Percentiles rank a stretch among this genome's conserved stretches.
Evolutionary conservation across 352 stramenopile genomes (phyloP).

Genomic region (Pythium rhizo-oryzae): DNA sequence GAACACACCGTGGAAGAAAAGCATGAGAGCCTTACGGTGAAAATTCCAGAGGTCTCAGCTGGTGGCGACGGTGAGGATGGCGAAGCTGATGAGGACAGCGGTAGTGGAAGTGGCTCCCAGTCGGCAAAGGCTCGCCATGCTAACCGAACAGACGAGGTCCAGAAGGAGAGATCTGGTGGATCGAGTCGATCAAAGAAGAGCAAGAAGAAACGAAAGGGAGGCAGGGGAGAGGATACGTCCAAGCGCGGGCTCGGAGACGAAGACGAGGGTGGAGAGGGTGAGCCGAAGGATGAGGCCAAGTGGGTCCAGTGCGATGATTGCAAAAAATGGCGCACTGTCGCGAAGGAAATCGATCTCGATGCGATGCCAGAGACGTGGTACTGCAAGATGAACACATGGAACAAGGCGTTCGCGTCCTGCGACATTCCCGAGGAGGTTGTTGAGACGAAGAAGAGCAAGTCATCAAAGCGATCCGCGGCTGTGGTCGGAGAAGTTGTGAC

Average conservation of each 20-base stretch:
- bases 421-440: conserved; percentile 90
- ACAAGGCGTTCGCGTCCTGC: conserved; percentile 84
- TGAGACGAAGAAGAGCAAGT: conserved; percentile 32
- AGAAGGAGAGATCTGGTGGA: conserved; percentile 15
- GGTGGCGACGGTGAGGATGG: background rate
- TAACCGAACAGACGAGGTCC: conserved; percentile 3
- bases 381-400: conserved; percentile 96
- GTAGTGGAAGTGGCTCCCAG: conserved; percentile 21
- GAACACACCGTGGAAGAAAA: background rate
- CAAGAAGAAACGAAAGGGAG: conserved; percentile 34
- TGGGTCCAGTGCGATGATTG: conserved; percentile 98
- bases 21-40: conserved; percentile 1
- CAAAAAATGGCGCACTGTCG: conserved; percentile 95
- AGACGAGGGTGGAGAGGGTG: conserved; percentile 25
- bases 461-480: conserved; percentile 5
- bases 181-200: conserved; percentile 27
- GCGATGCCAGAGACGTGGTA: conserved; percentile 95
- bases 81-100: conserved; percentile 13
- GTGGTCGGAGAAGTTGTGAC: conserved; percentile 1
- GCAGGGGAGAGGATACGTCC: conserved; percentile 16
- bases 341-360: conserved; percentile 86
- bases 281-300: conserved; percentile 65
- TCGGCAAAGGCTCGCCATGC: conserved; percentile 5
- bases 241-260: conserved; percentile 33
- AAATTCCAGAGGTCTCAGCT: conserved; percentile 5